Percentiles rank a stretch among this genome's conserved stretches.
These are phyloP conservation scores for Tetraselmis chui DNA, from an alignment of 139 green algal species.

Conservation along the genomic window DNA sequence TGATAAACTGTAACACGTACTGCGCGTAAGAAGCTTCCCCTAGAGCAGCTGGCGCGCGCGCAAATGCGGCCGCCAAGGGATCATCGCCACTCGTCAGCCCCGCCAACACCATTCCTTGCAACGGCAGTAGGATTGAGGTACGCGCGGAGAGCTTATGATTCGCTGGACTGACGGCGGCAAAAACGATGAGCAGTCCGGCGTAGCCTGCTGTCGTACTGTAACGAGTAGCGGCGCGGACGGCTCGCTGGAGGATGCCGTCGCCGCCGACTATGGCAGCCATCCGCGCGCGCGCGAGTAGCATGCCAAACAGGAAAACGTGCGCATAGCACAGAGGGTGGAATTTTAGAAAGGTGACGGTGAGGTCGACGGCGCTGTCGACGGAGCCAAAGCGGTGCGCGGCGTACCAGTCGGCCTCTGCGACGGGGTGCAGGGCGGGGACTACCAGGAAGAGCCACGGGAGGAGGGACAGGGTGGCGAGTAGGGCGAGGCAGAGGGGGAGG, in stretches of 20 bases:
- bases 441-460: neutral
- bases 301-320: constrained; percentile 11
- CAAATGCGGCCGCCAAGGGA: neutral
- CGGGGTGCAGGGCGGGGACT: neutral
- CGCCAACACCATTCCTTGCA: constrained; percentile 6
- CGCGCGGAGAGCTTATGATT: constrained; percentile 1
- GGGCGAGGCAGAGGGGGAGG: neutral
- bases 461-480: neutral
- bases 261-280: neutral
- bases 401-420: constrained; percentile 1
- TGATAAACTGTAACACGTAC: constrained; percentile 10
- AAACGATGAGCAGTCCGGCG: neutral
- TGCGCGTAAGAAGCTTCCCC: constrained; percentile 6
- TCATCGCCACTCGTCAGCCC: neutral
- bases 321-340: constrained; percentile 12
- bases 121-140: constrained; percentile 2
- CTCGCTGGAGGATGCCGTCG: neutral
- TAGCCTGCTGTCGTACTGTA: neutral
- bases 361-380: neutral
- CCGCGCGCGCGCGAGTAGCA: constrained; percentile 4
- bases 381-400: neutral
- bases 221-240: neutral
- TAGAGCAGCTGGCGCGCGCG: neutral
- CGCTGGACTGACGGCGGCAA: neutral
- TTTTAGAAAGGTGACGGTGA: neutral